phyloP scores from a whole-genome alignment of 1,139 yeast genomes.

The Pichia sp. region DNA sequence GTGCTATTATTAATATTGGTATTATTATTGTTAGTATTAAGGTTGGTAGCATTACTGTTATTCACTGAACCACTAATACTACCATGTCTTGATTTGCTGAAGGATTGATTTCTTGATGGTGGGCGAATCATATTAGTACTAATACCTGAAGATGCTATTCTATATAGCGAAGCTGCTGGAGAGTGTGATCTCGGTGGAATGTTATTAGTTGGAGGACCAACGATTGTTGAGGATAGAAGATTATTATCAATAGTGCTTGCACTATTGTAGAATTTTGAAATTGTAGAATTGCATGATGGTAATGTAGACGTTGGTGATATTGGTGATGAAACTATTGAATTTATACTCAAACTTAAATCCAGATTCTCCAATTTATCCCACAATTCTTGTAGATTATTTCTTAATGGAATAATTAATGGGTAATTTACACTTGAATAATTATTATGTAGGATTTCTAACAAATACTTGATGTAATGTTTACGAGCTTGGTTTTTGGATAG shows the following conservation, averaged over 20 bases:
- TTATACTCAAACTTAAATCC: neutral
- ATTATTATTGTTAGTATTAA: conserved; percentile 1
- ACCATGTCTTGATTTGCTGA: conserved; percentile 15
- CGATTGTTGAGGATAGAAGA: neutral
- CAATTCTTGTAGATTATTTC: conserved; percentile 1
- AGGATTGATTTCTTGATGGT: conserved; percentile 24
- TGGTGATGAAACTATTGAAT: neutral
- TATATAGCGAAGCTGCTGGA: conserved; percentile 29
- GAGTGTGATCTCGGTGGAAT: conserved; percentile 21
- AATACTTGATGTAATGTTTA: conserved; percentile 55
- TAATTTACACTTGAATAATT: conserved; percentile 1
- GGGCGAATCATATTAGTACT: conserved; percentile 25
- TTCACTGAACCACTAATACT: conserved; percentile 11
- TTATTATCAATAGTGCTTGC: neutral
- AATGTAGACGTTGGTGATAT: neutral
- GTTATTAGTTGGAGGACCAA: neutral
- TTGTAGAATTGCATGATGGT: neutral
- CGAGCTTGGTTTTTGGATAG: conserved; percentile 69
- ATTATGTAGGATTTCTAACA: conserved; percentile 43
- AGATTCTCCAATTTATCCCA: conserved; percentile 53
- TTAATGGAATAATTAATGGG: conserved; percentile 1
- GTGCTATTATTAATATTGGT: neutral
- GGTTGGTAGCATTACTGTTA: neutral
- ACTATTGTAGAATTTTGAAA: neutral
- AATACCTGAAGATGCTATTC: conserved; percentile 27